Percentiles rank a stretch among this genome's conserved stretches.
Conservation (phyloP, 2,329 filamentous ascomycete genomes). For the Penicillium sp. region DNA sequence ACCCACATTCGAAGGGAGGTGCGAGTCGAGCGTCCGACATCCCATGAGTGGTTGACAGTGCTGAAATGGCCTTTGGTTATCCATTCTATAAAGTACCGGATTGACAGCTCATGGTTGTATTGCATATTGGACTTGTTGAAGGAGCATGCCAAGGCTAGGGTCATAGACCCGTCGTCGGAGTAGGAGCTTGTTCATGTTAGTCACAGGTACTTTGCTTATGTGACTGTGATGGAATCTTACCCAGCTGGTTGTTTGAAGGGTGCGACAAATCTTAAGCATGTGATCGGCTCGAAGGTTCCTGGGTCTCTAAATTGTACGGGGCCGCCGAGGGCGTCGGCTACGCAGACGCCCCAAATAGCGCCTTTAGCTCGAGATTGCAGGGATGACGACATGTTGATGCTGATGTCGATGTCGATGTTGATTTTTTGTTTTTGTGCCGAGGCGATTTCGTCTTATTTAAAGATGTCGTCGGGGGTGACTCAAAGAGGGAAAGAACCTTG, state of each 20-base stretch:
- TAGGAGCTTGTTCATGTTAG: constrained; percentile 31
- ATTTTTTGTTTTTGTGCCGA: background rate
- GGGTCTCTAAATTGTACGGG: constrained; percentile 43
- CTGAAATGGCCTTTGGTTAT: constrained; percentile 39
- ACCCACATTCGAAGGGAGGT: constrained; percentile 37
- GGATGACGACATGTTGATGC: constrained; percentile 2
- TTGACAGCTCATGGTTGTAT: constrained; percentile 33
- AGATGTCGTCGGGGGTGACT: background rate
- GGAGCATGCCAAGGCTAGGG: constrained; percentile 44
- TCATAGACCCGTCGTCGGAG: constrained; percentile 49
- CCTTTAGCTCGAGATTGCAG: constrained; percentile 20
- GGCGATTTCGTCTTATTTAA: background rate
- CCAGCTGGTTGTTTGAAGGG: constrained; percentile 41
- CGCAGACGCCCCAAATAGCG: constrained; percentile 43
- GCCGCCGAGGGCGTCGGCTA: constrained; percentile 46
- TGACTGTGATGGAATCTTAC: constrained; percentile 10
- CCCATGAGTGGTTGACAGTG: constrained; percentile 38
- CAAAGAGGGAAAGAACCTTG: background rate
- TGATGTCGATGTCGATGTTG: background rate
- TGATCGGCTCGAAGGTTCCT: constrained; percentile 39
- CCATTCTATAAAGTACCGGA: constrained; percentile 43
- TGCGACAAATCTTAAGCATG: constrained; percentile 32
- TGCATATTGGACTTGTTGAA: constrained; percentile 34
- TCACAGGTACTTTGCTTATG: background rate
- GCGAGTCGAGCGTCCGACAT: constrained; percentile 40